Base-by-base conservation (phyloP, 441 rosid genomes). In the Adansonia grandidieri region DNA sequence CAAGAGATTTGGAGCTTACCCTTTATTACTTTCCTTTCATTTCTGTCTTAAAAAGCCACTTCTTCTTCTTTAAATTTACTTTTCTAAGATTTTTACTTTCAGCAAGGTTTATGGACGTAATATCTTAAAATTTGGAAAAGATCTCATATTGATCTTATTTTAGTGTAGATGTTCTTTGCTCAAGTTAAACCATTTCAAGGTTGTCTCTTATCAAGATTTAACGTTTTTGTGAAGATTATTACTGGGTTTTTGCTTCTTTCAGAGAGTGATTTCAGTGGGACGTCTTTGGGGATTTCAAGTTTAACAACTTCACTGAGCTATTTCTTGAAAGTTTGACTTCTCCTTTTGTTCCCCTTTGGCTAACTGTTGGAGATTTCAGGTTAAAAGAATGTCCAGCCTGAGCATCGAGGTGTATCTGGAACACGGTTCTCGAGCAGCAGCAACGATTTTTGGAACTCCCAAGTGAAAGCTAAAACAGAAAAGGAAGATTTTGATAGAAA, bases 391-490 rank as follows among this genome's bases (percentile, higher is more conserved):
- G 96, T 82, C 65, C 84, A 91, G 96, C 95, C 97, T 82, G 91
- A 89, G 69, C 93, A 83, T 73, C 90, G 98, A 79, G 97, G 95
- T 73, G 82, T 78, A 73, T 83, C 92, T 54, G 96, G 88, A 68
- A 67, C 79, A 40, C 87, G 97, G 89, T 88, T 86, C 87, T 88
- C 96, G 2, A 93, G 89, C 56, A 78, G 85, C 75, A 86, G 79
- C 84, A 85, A 89, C 57, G 97, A 93, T 80, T 83, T 89, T 9
- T 77, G 89, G 90, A 97, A 89, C 72, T 90, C 92, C 13, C 92
- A 90, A 81, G 88, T 85, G 96, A 92, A 94, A 79, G 97, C 86
- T 84, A 91, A 85, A 80, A 79, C 88, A 7, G 96, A 89, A 6
- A 95, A 86, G 81, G 97, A 89, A 66, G 93, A 92, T 79, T 83